phyloP scores from a whole-genome alignment of 2,329 filamentous ascomycete genomes.

The Alternaria solani region DNA sequence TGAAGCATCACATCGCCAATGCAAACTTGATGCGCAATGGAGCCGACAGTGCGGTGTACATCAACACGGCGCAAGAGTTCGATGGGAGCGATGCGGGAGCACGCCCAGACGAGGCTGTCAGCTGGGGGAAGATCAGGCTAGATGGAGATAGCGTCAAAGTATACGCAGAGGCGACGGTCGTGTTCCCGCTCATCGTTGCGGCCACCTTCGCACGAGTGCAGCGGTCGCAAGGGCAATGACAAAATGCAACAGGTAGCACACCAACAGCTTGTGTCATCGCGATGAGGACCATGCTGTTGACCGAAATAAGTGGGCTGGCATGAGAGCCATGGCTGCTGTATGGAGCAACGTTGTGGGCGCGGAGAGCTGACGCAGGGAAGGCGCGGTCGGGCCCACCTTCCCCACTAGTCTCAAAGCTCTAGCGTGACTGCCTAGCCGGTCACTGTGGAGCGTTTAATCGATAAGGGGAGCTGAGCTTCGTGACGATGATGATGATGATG shows the following conservation, averaged over 20 bases:
- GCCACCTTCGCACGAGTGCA: conserved; percentile 66
- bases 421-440: conserved; percentile 30
- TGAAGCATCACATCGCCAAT: conserved; percentile 99
- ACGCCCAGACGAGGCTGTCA: conserved; percentile 93
- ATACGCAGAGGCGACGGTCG: conserved; percentile 72
- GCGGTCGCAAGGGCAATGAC: conserved; percentile 7
- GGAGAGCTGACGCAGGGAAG: conserved; percentile 35
- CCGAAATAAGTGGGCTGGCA: conserved; percentile 1
- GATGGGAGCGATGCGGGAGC: conserved; percentile 97
- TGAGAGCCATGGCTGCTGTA: conserved; percentile 3
- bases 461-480: conserved; percentile 22
- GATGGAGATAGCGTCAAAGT: conserved; percentile 89
- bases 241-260: background rate
- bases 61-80: conserved; percentile 97
- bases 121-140: conserved; percentile 97
- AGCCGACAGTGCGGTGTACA: conserved; percentile 94
- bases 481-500: background rate
- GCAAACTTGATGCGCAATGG: conserved; percentile 97
- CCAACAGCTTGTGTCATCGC: conserved; percentile 1
- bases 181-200: conserved; percentile 72
- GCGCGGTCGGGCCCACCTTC: conserved; percentile 28
- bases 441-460: conserved; percentile 26
- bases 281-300: background rate
- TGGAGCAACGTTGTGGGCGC: conserved; percentile 25
- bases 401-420: conserved; percentile 23